A percentile compares a stretch with the other conserved stretches of the same genome.
Conservation (phyloP, 805 yeast species). For the Ogataea haglerorum region DNA sequence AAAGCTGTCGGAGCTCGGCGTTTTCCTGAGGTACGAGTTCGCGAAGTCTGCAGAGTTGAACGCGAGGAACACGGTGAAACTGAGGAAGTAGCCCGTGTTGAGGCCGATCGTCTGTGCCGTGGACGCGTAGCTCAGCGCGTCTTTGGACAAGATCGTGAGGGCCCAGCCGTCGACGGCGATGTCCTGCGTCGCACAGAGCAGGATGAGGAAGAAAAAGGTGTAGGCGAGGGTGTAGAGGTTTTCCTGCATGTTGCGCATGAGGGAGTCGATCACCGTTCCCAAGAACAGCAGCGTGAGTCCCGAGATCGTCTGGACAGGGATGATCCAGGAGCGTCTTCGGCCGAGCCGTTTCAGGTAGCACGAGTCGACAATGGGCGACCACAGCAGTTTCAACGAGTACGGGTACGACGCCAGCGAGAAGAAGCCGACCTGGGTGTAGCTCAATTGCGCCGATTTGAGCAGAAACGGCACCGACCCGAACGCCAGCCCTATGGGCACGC, state of each 20-base stretch:
- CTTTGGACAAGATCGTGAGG: slow-evolving; percentile 73
- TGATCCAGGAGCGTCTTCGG: slow-evolving; percentile 88
- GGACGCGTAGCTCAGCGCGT: slow-evolving; percentile 84
- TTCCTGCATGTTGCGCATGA: slow-evolving; percentile 42
- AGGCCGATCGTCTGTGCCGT: slow-evolving; percentile 97
- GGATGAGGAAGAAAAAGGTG: slow-evolving; percentile 72
- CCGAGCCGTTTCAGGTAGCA: slow-evolving; percentile 66
- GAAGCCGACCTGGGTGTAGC: slow-evolving; percentile 86
- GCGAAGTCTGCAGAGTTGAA: slow-evolving; percentile 91
- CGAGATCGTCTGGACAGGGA: slow-evolving; percentile 85
- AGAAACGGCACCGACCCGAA: slow-evolving; percentile 93
- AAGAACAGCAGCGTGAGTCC: slow-evolving; percentile 62
- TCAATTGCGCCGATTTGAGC: slow-evolving; percentile 67
- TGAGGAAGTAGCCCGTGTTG: slow-evolving; percentile 86
- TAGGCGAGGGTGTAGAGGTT: slow-evolving; percentile 58
- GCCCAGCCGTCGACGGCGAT: slow-evolving; percentile 99
- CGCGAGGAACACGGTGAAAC: slow-evolving; percentile 89
- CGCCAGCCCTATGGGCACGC: slow-evolving; percentile 95
- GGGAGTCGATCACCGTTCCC: slow-evolving; percentile 54
- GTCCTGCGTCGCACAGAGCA: slow-evolving; percentile 95
- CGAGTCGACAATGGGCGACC: slow-evolving; percentile 97
- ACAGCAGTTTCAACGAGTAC: slow-evolving; percentile 82
- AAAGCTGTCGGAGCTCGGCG: slow-evolving; percentile 62
- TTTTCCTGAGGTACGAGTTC: slow-evolving; percentile 69
- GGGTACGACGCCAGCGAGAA: slow-evolving; percentile 94